Evolutionary conservation across 176 grass and related monocot species (phyloP), one percentile per base, ranked within the genome.

Genomic region (Oryza nivara): DNA sequence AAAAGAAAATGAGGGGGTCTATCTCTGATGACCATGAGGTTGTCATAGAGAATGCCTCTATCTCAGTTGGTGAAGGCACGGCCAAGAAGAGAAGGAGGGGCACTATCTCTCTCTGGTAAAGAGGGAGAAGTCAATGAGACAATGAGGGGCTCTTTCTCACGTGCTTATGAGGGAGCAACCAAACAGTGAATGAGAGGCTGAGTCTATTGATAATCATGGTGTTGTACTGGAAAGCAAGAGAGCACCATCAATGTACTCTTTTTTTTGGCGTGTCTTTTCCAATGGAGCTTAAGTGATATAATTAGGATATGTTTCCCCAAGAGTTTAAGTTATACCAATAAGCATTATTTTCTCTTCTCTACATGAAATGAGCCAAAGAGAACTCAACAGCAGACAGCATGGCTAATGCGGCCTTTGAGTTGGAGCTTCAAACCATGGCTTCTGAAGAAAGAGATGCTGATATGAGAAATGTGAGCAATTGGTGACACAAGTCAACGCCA

Each of bases 211-310:
- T 66, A 71, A 46, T 67, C 54, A 77, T 54, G 83, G 56, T 6
- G 15, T 5, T 69, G 79, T 52, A 23, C 6, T 6, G 14, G 82
- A 85, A 78, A 82, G 20, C 67, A 90, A 73, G 13, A 86, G 67
- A 78, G 83, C 15, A 15, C 20, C 85, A 68, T 45, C 88, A 78
- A 90, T 79, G 88, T 90, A 82, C 51, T 20, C 35, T 73, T 86
- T 10, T 36, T n/a, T 40, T 45, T 44, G 61, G 9, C 22, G 11
- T 40, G 10, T 65, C 14, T 30, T 34, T 58, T 38, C 16, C 65
- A 4, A 45, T 9, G 67, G 61, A 54, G 34, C 20, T 51, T 56
- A 1, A 70, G 1, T 79, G 56, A 41, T 38, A 83, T n/a, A 11
- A 83, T 81, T 48, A 75, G 15, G 65, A 49, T 81, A 61, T 43